Percentiles rank a stretch among this genome's conserved stretches.
Evolutionary conservation across 106 monocot species (phyloP).

Genomic region (Dioscorea alata): DNA sequence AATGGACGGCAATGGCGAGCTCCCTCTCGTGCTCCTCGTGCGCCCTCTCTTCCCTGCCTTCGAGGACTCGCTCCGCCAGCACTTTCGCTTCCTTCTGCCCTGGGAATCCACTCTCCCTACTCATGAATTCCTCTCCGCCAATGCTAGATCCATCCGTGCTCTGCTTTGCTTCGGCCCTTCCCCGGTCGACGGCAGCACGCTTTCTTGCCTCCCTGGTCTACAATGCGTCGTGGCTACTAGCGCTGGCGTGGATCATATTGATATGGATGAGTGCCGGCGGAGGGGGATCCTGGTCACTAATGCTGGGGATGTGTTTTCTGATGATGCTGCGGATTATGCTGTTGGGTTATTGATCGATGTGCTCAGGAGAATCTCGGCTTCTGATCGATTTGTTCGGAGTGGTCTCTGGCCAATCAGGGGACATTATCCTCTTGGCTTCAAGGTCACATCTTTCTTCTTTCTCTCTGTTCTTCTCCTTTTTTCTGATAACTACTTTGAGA

Average conservation of each 20-base stretch:
- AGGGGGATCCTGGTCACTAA: constrained; percentile 29
- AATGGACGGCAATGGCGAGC: not conserved
- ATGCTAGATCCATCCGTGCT: constrained; percentile 4
- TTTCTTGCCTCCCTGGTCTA: constrained; percentile 20
- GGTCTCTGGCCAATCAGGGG: constrained; percentile 26
- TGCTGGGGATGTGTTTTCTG: constrained; percentile 24
- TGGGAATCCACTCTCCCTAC: constrained; percentile 11
- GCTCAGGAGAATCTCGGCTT: constrained; percentile 23
- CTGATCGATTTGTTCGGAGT: constrained; percentile 27
- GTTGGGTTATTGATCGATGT: constrained; percentile 39
- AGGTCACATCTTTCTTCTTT: constrained; percentile 12
- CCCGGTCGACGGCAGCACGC: constrained; percentile 3
- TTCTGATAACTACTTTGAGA: no score
- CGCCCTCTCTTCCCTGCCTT: not conserved
- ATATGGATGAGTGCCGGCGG: constrained; percentile 22
- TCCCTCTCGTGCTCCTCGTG: not conserved
- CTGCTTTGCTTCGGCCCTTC: constrained; percentile 2
- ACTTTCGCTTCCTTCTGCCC: constrained; percentile 3
- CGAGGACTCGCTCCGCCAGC: not conserved
- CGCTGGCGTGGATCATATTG: constrained; percentile 20
- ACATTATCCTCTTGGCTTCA: constrained; percentile 24
- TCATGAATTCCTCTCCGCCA: constrained; percentile 10
- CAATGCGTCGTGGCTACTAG: constrained; percentile 11
- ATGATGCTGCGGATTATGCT: constrained; percentile 36
- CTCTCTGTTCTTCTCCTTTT: no score